phyloP scores from a whole-genome alignment of 2,329 filamentous ascomycete genomes.

The Mycosphaerelloides madeirae region DNA sequence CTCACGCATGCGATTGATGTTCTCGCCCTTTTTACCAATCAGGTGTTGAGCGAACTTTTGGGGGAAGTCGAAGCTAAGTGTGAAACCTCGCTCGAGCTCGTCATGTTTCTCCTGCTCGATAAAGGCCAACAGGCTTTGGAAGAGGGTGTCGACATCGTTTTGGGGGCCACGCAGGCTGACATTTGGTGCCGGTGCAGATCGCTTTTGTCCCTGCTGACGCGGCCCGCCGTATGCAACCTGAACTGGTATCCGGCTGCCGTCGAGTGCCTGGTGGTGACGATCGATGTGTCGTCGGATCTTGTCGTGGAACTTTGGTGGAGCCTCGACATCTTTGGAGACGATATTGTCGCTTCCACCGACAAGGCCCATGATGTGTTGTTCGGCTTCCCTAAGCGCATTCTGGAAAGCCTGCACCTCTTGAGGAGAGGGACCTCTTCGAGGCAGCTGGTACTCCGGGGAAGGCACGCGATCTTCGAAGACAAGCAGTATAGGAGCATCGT shows the following conservation, averaged over 20 bases:
- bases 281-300: slow-evolving; percentile 58
- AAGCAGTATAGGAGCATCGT: slow-evolving; percentile 59
- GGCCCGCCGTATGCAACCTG: slow-evolving; percentile 50
- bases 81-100: slow-evolving; percentile 88
- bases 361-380: slow-evolving; percentile 51
- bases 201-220: slow-evolving; percentile 41
- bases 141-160: slow-evolving; percentile 66
- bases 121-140: slow-evolving; percentile 69
- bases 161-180: slow-evolving; percentile 70
- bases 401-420: slow-evolving; percentile 55
- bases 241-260: slow-evolving; percentile 51
- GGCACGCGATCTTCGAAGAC: slow-evolving; percentile 67
- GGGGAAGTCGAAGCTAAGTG: slow-evolving; percentile 82
- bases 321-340: slow-evolving; percentile 49
- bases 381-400: slow-evolving; percentile 54
- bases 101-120: slow-evolving; percentile 85
- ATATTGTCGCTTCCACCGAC: slow-evolving; percentile 54
- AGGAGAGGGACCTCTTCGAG: slow-evolving; percentile 51
- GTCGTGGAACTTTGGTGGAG: slow-evolving; percentile 58
- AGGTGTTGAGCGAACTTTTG: slow-evolving; percentile 89
- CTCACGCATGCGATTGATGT: slow-evolving; percentile 64
- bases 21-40: slow-evolving; percentile 62
- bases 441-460: slow-evolving; percentile 49
- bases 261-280: slow-evolving; percentile 50
- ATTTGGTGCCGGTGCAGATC: slow-evolving; percentile 45